These are phyloP conservation scores for Macaranga tanarius DNA, from an alignment of 441 rosid species.

Conservation along the genomic window DNA sequence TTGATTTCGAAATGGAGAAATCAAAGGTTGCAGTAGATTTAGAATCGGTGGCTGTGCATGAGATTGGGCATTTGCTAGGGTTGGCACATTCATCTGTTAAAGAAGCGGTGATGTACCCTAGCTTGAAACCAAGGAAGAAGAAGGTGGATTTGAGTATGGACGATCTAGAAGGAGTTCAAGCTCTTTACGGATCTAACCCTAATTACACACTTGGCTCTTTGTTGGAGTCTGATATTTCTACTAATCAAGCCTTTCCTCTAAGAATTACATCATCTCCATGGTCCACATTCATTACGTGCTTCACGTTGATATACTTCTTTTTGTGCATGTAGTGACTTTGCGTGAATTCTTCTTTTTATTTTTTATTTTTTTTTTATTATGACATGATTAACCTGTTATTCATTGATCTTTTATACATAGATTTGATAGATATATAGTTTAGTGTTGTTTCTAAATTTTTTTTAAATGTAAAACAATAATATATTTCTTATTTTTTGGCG, in stretches of 20 bases:
- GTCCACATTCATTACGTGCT: constrained; percentile 15
- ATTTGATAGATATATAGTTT: too few relatives aligned
- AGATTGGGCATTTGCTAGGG: constrained; percentile 84
- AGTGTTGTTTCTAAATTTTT: too few relatives aligned
- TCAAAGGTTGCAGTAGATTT: constrained; percentile 73
- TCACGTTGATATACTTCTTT: constrained; percentile 3
- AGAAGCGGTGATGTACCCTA: constrained; percentile 84
- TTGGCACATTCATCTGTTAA: constrained; percentile 55
- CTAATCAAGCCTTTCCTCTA: constrained; percentile 37
- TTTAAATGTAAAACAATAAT: too few relatives aligned
- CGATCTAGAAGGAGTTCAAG: constrained; percentile 74
- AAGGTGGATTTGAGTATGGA: constrained; percentile 58
- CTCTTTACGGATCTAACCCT: constrained; percentile 79
- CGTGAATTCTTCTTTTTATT: background rate
- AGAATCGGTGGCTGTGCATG: constrained; percentile 83
- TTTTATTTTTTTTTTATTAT: background rate
- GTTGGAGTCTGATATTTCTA: constrained; percentile 64
- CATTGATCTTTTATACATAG: too few relatives aligned
- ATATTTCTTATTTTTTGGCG: too few relatives aligned
- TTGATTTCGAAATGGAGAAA: constrained; percentile 54
- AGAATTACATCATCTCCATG: constrained; percentile 16
- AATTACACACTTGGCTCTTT: constrained; percentile 54
- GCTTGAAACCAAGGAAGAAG: constrained; percentile 70
- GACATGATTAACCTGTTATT: too few relatives aligned
- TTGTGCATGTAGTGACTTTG: background rate